phyloP scores from a whole-genome alignment of 2,329 filamentous ascomycete species.

The Teratosphaeria pseudoeucalypti region DNA sequence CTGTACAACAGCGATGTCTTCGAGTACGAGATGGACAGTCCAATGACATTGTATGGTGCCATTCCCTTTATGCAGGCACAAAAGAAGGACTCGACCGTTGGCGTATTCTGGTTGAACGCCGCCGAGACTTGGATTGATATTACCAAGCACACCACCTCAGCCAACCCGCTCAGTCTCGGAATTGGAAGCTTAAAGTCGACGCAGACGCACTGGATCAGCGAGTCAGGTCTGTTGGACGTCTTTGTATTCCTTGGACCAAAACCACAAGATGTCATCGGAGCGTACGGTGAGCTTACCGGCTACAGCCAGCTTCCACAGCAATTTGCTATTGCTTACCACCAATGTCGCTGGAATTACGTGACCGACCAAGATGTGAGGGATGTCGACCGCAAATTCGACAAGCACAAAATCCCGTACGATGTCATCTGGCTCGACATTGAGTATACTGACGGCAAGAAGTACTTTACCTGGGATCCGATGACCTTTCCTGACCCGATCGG shows the following conservation, averaged over 20 bases:
- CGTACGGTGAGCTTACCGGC: slow-evolving; percentile 82
- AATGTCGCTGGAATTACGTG: slow-evolving; percentile 98
- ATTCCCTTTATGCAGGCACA: slow-evolving; percentile 98
- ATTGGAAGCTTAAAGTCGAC: slow-evolving; percentile 61
- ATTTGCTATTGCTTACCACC: slow-evolving; percentile 87
- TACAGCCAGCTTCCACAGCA: slow-evolving; percentile 85
- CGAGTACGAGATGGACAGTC: slow-evolving; percentile 92
- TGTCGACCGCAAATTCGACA: slow-evolving; percentile 93
- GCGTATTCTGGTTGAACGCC: slow-evolving; percentile 93
- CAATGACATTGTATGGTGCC: slow-evolving; percentile 95
- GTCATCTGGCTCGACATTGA: slow-evolving; percentile 99
- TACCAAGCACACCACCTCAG: slow-evolving; percentile 62
- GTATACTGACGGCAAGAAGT: slow-evolving; percentile 93
- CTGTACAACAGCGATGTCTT: slow-evolving; percentile 97
- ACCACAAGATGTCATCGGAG: slow-evolving; percentile 68
- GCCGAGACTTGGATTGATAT: slow-evolving; percentile 98
- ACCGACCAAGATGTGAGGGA: slow-evolving; percentile 95
- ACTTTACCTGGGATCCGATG: slow-evolving; percentile 92
- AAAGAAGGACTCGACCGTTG: slow-evolving; percentile 83
- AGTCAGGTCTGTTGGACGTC: slow-evolving; percentile 77
- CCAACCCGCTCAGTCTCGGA: slow-evolving; percentile 69
- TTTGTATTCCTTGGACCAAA: slow-evolving; percentile 91
- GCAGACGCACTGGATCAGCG: slow-evolving; percentile 93
- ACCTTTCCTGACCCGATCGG: slow-evolving; percentile 75
- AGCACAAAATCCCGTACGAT: slow-evolving; percentile 90